Percentiles rank a stretch among this genome's conserved stretches.
Conservation (phyloP, 768 basidiomycete genomes). For the Phlebiopsis gigantea region DNA sequence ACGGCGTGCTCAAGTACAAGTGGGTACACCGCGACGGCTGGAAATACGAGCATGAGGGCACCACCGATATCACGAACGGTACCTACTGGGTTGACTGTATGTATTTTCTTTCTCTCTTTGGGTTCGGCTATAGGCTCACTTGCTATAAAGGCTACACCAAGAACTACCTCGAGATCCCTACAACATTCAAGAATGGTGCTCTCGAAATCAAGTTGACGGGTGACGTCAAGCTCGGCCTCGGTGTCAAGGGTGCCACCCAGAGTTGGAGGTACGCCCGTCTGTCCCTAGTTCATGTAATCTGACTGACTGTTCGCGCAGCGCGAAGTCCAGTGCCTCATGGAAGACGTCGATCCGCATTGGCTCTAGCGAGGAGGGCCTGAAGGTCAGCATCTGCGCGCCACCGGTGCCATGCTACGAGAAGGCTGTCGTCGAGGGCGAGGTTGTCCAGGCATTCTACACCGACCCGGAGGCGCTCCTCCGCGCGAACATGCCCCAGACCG, state of each 20-base stretch:
- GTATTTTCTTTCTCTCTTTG: not conserved
- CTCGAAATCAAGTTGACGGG: slow-evolving; percentile 24
- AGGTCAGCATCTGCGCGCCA: slow-evolving; percentile 11
- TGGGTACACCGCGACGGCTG: slow-evolving; percentile 25
- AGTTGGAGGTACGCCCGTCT: slow-evolving; percentile 15
- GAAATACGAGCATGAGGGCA: slow-evolving; percentile 22
- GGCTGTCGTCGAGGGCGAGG: not conserved
- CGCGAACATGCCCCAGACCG: slow-evolving; percentile 17
- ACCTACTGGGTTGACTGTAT: slow-evolving; percentile 18
- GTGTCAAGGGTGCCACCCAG: slow-evolving; percentile 14
- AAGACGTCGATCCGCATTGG: slow-evolving; percentile 16
- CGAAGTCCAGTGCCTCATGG: slow-evolving; percentile 21
- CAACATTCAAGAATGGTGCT: slow-evolving; percentile 17
- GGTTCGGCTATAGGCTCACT: not conserved
- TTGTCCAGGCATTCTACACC: slow-evolving; percentile 8
- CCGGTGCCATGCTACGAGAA: slow-evolving; percentile 12
- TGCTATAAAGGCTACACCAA: slow-evolving; percentile 20
- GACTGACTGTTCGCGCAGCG: slow-evolving; percentile 10
- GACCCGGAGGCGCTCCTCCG: slow-evolving; percentile 19
- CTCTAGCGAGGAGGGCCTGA: slow-evolving; percentile 19
- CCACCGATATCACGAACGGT: slow-evolving; percentile 12
- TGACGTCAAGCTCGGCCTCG: slow-evolving; percentile 19
- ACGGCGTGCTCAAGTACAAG: slow-evolving; percentile 19
- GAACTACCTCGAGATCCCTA: slow-evolving; percentile 25
- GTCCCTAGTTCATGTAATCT: not conserved